A percentile compares a stretch with the other conserved stretches of the same genome.
Evolutionary conservation across 306 rosid genomes (phyloP).

Genomic region (Castanea crenata): DNA sequence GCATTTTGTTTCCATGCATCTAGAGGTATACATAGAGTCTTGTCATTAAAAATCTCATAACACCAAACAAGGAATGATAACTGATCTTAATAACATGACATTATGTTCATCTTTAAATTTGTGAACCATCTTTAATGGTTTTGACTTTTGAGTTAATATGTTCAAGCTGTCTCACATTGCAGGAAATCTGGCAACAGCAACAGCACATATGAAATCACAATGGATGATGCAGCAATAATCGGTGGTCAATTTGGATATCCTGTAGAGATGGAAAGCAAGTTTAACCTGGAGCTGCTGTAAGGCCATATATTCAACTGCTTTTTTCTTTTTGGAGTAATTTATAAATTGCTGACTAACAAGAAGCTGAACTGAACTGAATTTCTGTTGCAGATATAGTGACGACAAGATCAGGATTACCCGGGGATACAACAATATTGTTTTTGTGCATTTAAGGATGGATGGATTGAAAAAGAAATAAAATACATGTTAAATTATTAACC

Average conservation of each 20-base stretch:
- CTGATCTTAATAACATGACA: no score
- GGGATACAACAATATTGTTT: slow-evolving; percentile 55
- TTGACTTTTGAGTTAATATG: neutral
- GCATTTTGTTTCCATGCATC: no score
- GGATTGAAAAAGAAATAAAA: slow-evolving; percentile 22
- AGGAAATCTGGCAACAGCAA: slow-evolving; percentile 55
- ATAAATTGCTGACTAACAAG: neutral
- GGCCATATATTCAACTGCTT: slow-evolving; percentile 29
- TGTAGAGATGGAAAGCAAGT: slow-evolving; percentile 61
- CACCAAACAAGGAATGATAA: no score
- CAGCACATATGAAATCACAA: slow-evolving; percentile 51
- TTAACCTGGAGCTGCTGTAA: slow-evolving; percentile 70
- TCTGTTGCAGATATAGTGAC: slow-evolving; percentile 64
- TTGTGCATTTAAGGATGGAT: slow-evolving; percentile 55
- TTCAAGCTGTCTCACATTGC: slow-evolving; percentile 19
- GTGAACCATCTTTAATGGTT: neutral
- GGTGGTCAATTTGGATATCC: slow-evolving; percentile 88
- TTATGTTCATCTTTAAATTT: no score
- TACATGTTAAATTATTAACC: neutral
- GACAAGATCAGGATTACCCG: slow-evolving; percentile 68
- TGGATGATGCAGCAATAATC: slow-evolving; percentile 88
- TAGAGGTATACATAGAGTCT: no score
- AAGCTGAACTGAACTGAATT: neutral
- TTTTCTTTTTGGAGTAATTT: neutral
- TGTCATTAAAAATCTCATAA: no score